phyloP scores from a whole-genome alignment of 2,329 filamentous ascomycete species.

The Colletotrichum chrysophilum region DNA sequence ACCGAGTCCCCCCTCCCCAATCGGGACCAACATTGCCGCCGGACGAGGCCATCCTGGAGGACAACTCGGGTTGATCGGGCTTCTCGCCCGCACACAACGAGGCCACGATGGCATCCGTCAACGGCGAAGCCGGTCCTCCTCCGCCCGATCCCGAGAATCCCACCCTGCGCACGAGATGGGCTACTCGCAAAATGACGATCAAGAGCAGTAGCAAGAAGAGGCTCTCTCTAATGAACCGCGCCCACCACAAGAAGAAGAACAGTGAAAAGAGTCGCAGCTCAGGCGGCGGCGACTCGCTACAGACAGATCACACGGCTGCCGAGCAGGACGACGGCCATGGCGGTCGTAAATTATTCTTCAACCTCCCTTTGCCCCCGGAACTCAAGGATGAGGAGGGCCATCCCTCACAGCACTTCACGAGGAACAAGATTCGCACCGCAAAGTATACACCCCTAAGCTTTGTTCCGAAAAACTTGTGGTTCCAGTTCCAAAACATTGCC shows the following conservation, averaged over 20 bases:
- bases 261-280: slow-evolving; percentile 74
- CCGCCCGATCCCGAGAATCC: slow-evolving; percentile 39
- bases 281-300: slow-evolving; percentile 32
- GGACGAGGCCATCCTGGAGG: slow-evolving; percentile 44
- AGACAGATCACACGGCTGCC: slow-evolving; percentile 22
- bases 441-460: slow-evolving; percentile 98
- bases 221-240: slow-evolving; percentile 78
- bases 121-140: slow-evolving; percentile 41
- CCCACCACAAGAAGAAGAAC: slow-evolving; percentile 66
- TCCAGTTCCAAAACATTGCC: slow-evolving; percentile 98
- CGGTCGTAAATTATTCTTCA: slow-evolving; percentile 79
- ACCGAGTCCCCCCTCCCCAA: background rate
- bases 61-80: slow-evolving; percentile 44
- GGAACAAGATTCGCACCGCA: slow-evolving; percentile 97
- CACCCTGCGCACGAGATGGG: slow-evolving; percentile 89
- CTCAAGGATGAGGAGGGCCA: slow-evolving; percentile 82
- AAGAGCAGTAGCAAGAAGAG: slow-evolving; percentile 81
- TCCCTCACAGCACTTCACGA: slow-evolving; percentile 71
- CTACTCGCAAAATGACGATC: slow-evolving; percentile 85
- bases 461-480: slow-evolving; percentile 94
- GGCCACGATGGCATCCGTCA: slow-evolving; percentile 28
- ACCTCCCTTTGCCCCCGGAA: slow-evolving; percentile 76
- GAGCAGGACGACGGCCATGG: slow-evolving; percentile 46
- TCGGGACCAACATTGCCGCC: slow-evolving; percentile 25
- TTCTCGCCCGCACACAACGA: slow-evolving; percentile 26